Evolutionary conservation across 148 eudicot genomes (phyloP).

Genomic region (Linanthus parryae): DNA sequence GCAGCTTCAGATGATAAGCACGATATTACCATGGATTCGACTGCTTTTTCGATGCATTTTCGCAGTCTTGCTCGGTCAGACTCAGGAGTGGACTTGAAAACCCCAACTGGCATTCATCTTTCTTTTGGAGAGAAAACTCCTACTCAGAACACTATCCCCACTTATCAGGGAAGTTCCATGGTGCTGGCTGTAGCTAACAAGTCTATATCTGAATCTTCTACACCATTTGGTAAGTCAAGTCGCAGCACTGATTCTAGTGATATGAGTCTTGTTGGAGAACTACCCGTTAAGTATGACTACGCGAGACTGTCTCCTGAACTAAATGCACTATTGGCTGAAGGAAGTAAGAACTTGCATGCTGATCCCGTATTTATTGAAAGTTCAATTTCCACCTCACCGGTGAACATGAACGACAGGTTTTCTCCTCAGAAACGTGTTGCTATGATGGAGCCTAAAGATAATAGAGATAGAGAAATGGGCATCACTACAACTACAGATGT

Average conservation of each 20-base stretch:
- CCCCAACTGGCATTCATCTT: constrained; percentile 53
- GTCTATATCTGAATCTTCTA: constrained; percentile 22
- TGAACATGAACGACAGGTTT: constrained; percentile 6
- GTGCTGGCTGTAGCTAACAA: constrained; percentile 44
- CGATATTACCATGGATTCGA: constrained; percentile 96
- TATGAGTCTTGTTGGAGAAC: constrained; percentile 82
- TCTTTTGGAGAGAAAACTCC: constrained; percentile 71
- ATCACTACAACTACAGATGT: constrained; percentile 10
- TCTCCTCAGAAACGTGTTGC: constrained; percentile 3
- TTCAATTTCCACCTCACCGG: constrained; percentile 25
- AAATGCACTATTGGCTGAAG: constrained; percentile 63
- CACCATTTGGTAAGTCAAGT: constrained; percentile 26
- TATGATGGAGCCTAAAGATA: constrained; percentile 10
- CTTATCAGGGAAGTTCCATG: constrained; percentile 53
- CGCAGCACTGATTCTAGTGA: constrained; percentile 55
- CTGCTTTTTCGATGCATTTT: constrained; percentile 90
- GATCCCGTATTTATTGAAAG: constrained; percentile 16
- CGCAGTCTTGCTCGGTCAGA: constrained; percentile 83
- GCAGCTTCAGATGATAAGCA: constrained; percentile 67
- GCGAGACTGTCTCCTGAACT: constrained; percentile 63
- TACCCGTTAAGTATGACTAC: constrained; percentile 54
- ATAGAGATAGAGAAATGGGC: constrained; percentile 8
- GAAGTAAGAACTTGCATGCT: constrained; percentile 32
- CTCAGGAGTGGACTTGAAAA: constrained; percentile 63
- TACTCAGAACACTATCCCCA: constrained; percentile 25